Base-by-base conservation (phyloP, 257 asterid species). In the Galeopsis tetrahit region DNA sequence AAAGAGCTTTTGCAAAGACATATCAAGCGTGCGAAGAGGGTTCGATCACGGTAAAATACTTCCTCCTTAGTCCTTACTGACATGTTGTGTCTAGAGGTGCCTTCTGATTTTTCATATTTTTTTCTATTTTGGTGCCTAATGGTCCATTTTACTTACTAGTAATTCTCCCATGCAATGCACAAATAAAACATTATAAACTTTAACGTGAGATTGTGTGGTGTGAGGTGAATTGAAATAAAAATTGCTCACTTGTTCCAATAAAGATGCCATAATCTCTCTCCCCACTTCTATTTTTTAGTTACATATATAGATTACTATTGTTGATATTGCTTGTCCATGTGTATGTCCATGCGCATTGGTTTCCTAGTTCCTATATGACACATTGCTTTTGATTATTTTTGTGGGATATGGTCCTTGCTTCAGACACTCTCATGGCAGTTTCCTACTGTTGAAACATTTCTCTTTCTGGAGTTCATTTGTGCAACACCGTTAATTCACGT, bases 21-120 rank as follows among this genome's bases (percentile, higher is more conserved):
- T 78, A 81, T 93, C 79, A 89, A 82, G 74, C 98, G 88, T 70
- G 97, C 98, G 67, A 93, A 91, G 88, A 86, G 84, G 78, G 88
- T 93, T 61, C 85, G 98, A 60, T 87, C 92, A 58, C 79, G 91
- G 98, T 93, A 89, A 84, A 77, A 14, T 69, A 31, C 75, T 44
- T 66, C 51, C 63, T 74, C 43, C 11, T 52, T 49, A 61, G 59
- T 74, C 43, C 11, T 52, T 49, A 61, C 4, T 42, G 49, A 36
- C 64, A 57, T 46, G 44, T 28, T 52, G 40, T 62, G 13, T 74
- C 10, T 48, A 21, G 44, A 49, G 61, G 46, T 68, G 28, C 28
- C 9, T 36, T 32, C 34, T 63, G 39, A 3, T 13, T 46, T 63
- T 56, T 66, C 21, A 46, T 43, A 6, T 42, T 63, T 69, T 69